Conservation (phyloP, 1,139 yeast species). For the Yamadazyma aaseri region DNA sequence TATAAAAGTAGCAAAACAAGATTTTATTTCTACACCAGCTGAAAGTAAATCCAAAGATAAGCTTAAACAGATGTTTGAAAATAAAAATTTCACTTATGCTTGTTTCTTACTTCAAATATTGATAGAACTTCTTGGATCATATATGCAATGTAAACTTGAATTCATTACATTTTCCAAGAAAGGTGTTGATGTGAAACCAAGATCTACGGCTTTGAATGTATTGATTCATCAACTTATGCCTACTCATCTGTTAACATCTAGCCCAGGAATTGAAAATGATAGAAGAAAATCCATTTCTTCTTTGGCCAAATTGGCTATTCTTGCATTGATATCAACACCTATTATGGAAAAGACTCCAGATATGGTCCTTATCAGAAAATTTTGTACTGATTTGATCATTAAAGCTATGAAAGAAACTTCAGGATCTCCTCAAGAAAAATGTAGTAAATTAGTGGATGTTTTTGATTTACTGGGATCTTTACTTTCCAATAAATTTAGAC, state of each 20-base stretch:
- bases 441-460: conserved; percentile 57
- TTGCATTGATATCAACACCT: conserved; percentile 60
- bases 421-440: conserved; percentile 32
- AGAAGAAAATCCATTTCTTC: conserved; percentile 47
- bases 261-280: conserved; percentile 33
- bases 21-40: conserved; percentile 45
- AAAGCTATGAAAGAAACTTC: conserved; percentile 44
- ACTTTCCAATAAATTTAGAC: conserved; percentile 42
- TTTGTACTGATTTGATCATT: conserved; percentile 67
- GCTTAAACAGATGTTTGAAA: conserved; percentile 34
- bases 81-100: conserved; percentile 57
- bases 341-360: conserved; percentile 59
- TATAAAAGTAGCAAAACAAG: conserved; percentile 52
- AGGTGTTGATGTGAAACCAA: conserved; percentile 47
- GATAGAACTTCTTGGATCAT: conserved; percentile 73
- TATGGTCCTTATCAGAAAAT: conserved; percentile 69
- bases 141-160: conserved; percentile 78
- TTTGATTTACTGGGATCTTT: conserved; percentile 51
- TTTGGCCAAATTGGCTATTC: conserved; percentile 52
- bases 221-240: conserved; percentile 76
- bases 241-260: conserved; percentile 39
- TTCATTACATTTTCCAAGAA: conserved; percentile 75
- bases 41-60: conserved; percentile 19
- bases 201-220: conserved; percentile 75
- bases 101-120: conserved; percentile 67